Base-by-base conservation (phyloP, 2,329 filamentous ascomycete genomes). In the Colletotrichum coccodes region DNA sequence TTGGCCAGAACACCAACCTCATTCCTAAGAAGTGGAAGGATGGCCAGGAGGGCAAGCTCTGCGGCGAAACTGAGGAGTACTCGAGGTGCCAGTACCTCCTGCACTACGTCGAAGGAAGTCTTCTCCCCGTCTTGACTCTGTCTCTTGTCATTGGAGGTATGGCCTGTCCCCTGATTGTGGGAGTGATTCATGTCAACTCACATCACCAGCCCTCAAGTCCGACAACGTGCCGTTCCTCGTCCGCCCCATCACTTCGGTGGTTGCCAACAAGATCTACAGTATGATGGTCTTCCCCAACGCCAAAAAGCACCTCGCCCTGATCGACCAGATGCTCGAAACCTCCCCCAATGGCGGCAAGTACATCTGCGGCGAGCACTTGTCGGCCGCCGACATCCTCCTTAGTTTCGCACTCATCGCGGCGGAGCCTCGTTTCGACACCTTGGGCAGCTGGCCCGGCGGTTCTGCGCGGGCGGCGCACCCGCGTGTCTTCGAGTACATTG, bases 91-190 rank as follows among this genome's bases (percentile, higher is more conserved):
- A 86, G 75, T 93, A 94, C 77, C 89, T 89, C 72, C 88, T 97
- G 85, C 92, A 97, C 78, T 98, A 95, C 79, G 86, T 89, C 6
- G 95, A 98, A 81, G 95, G 95, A 12, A 93, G 89, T 70, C 81
- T 98, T 70, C 96, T 97, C 91, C 87, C 89, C 0, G 83, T 90
- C 54, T 78, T 96, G 71, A 80, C 95, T 1, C 79, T 93, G 70
- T 81, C 85, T 16, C 76, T 96, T 18, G 80, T 97, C 30, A 82
- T 92, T 14, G 75, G 75, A 4, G 78, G 85, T 87, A 76, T 32
- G 12, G 54, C n/a, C n/a, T 4, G n/a, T n/a, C 14, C 12, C 21
- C 21, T 40, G 26, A 21, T 46, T 32, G 30, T 42, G 36, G 11
- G 8, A 26, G 12, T 28, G 40, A n/a, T 14, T n/a, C 44, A 30